Conservation (phyloP, 1,284 basidiomycete genomes). For the Moniliella sp. region DNA sequence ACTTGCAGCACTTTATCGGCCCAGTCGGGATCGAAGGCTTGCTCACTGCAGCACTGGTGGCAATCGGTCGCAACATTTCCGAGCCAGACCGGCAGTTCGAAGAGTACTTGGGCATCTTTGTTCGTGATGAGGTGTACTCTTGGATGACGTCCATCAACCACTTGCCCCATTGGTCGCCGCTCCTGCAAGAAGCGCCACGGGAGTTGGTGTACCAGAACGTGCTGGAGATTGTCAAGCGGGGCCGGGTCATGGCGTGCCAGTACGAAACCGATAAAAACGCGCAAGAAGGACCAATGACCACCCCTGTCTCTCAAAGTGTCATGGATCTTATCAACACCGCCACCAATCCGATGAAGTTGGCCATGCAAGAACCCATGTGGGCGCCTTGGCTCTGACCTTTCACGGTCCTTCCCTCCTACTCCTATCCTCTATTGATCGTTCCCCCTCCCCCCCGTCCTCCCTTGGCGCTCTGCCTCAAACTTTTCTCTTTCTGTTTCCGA, state of each 20-base stretch:
- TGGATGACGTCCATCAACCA: conserved; percentile 38
- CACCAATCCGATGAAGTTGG: conserved; percentile 39
- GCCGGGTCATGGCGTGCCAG: conserved; percentile 65
- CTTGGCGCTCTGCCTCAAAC: no score
- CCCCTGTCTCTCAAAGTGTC: conserved; percentile 57
- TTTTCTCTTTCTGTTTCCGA: no score
- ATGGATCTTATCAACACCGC: conserved; percentile 55
- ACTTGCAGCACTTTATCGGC: conserved; percentile 80
- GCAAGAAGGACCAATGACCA: conserved; percentile 15
- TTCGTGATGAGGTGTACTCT: conserved; percentile 69
- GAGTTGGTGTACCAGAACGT: conserved; percentile 52
- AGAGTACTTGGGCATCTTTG: conserved; percentile 66
- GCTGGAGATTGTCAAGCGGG: conserved; percentile 59
- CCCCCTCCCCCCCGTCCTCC: no score
- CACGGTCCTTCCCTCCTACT: no score
- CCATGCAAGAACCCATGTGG: no score
- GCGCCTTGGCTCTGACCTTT: no score
- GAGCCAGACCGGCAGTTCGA: conserved; percentile 78
- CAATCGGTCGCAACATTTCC: conserved; percentile 69
- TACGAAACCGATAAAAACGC: conserved; percentile 38
- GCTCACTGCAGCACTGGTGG: conserved; percentile 63
- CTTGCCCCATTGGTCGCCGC: neutral
- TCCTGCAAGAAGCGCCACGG: conserved; percentile 37
- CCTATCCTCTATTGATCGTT: no score
- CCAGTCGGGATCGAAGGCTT: conserved; percentile 74